Base-by-base conservation (phyloP, 169 alveolate genomes). In the Cryptosporidium bovis region DNA sequence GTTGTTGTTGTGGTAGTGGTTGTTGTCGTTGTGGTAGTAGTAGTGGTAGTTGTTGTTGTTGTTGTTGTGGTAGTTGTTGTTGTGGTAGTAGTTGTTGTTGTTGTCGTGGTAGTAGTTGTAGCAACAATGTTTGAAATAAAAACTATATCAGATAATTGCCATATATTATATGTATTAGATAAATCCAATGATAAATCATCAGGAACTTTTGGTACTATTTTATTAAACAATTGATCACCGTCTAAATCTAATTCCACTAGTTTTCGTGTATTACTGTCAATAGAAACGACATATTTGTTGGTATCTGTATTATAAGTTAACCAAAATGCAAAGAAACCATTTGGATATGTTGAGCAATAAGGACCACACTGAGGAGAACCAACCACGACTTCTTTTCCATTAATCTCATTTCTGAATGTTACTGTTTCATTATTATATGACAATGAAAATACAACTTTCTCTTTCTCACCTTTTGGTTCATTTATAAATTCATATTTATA, bases 301-400 rank as follows among this genome's bases (percentile, higher is more conserved):
- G 69, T 31, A 16, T 20, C 29, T n/a, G 31, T 8, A 18, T 77
- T 71, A 27, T 44, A 62, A 10, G 71, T 33, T 2, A 77, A 31
- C 85, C 85, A 77, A 66, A 77, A 77, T 12, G 85, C 55, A 44
- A 77, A 77, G 48, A 40, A 77, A 7, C 85, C 85, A 8, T 48
- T 62, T 36, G 85, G 85, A 62, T 77, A 62, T 8, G 85, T 77
- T 18, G 85, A 77, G 16, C 85, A 77, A 31, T 60, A 77, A 13
- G 84, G 84, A 8, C 84, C 84, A 58, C 84, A 71, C 29, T 71
- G 84, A 8, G 84, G 84, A 13, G 84, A 71, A 13, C 84, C 84
- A 6, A 62, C 84, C 6, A 71, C 27, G 7, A 53, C 13, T 24
- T 51, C 34, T 36, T 71, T 60, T 7, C 69, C 69, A 20, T 51